Percentiles rank a stretch among this genome's conserved stretches.
phyloP scores from a whole-genome alignment of 495 filamentous ascomycete species.

The Xylaria flabelliformis region DNA sequence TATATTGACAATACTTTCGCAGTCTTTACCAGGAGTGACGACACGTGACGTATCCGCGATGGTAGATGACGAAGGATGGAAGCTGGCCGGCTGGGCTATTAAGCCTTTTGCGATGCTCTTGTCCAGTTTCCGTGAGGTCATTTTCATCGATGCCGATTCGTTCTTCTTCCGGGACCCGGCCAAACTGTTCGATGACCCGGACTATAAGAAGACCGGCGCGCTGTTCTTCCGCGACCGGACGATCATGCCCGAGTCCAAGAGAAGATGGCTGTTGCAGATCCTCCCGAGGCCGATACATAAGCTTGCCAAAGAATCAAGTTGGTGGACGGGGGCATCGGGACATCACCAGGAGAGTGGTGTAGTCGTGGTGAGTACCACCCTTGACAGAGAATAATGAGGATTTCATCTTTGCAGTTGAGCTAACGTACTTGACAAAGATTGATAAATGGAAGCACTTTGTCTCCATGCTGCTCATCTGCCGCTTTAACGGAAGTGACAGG shows the following conservation, averaged over 20 bases:
- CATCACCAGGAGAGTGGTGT: slow-evolving; percentile 42
- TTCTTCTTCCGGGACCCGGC: slow-evolving; percentile 42
- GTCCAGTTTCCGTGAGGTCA: slow-evolving; percentile 40
- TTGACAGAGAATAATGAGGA: background rate
- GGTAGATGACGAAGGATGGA: slow-evolving; percentile 27
- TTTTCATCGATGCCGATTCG: slow-evolving; percentile 43
- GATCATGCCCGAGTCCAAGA: slow-evolving; percentile 38
- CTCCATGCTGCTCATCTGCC: slow-evolving; percentile 37
- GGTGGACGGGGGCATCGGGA: slow-evolving; percentile 39
- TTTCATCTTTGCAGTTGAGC: background rate
- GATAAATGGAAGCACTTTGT: slow-evolving; percentile 39
- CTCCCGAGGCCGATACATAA: slow-evolving; percentile 32
- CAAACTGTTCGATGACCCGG: slow-evolving; percentile 32
- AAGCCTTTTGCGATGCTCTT: slow-evolving; percentile 44
- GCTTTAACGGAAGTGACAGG: slow-evolving; percentile 31
- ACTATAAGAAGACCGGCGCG: slow-evolving; percentile 43
- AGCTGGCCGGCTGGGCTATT: slow-evolving; percentile 37
- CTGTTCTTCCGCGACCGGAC: slow-evolving; percentile 52
- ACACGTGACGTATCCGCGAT: slow-evolving; percentile 28
- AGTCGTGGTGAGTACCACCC: slow-evolving; percentile 33
- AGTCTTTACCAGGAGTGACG: slow-evolving; percentile 27
- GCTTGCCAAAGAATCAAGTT: slow-evolving; percentile 34
- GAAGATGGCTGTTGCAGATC: slow-evolving; percentile 38
- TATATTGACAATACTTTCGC: slow-evolving; percentile 2
- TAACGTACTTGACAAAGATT: slow-evolving; percentile 1